phyloP scores from a whole-genome alignment of 805 yeast genomes.

The Metschnikowia gruessii region DNA sequence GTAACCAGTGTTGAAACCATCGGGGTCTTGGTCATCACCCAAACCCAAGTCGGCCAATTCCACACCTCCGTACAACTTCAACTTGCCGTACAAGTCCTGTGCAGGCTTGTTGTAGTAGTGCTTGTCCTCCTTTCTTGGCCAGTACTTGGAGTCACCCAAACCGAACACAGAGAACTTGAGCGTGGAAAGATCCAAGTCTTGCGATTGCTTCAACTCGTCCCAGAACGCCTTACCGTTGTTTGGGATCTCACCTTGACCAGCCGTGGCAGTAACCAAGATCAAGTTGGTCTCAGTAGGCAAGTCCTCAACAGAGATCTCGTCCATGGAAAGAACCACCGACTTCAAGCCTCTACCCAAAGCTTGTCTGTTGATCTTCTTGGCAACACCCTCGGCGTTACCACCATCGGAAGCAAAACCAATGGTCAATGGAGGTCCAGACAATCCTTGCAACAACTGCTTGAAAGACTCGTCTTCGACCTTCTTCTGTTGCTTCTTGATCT shows the following conservation, averaged over 20 bases:
- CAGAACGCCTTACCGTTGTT: constrained; percentile 75
- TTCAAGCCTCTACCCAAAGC: constrained; percentile 79
- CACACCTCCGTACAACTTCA: constrained; percentile 69
- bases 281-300: constrained; percentile 68
- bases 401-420: constrained; percentile 90
- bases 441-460: constrained; percentile 72
- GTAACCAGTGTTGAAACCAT: constrained; percentile 91
- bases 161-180: constrained; percentile 66
- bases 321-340: constrained; percentile 63
- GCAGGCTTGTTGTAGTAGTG: constrained; percentile 93
- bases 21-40: constrained; percentile 98
- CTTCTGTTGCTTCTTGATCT: constrained; percentile 56
- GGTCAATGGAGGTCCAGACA: constrained; percentile 89
- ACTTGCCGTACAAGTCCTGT: constrained; percentile 63
- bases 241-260: constrained; percentile 87
- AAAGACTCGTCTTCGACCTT: constrained; percentile 74
- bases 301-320: constrained; percentile 70
- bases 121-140: constrained; percentile 97
- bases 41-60: constrained; percentile 73
- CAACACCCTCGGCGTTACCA: constrained; percentile 82
- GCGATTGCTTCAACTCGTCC: constrained; percentile 64
- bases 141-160: constrained; percentile 79
- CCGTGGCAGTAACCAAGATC: constrained; percentile 67
- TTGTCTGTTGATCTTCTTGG: constrained; percentile 72
- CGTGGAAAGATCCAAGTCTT: constrained; percentile 60